Evolutionary conservation across 345 rosid species (phyloP), one percentile per base, ranked within the genome.

Genomic region (Sonneratia caseolaris): DNA sequence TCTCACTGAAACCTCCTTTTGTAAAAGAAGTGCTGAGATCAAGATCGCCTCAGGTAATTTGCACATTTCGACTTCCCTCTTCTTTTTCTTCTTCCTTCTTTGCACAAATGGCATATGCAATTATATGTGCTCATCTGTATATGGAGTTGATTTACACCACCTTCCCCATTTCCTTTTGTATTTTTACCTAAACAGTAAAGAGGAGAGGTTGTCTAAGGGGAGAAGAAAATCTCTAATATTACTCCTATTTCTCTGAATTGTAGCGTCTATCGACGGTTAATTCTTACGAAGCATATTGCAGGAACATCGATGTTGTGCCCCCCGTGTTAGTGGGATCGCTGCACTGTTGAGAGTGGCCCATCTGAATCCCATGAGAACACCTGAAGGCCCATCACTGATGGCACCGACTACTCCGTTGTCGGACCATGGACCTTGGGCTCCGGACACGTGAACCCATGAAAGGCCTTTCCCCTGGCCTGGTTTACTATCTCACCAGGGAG

Each of bases 381-480:
- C 71, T 68, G 80, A 10, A 79, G 86, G n/a, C 83, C 89, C 22
- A 85, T 93, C 66, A 75, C 70, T 22, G 97, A 93, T n/a, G 90
- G 91, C 0, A 80, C 83, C 0, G 87, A 76, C 4, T 84, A 86
- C 37, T 68, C 81, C 7, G 45, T 81, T 36, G 88, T 96, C 0
- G 84, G 74, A 69, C 92, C 97, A 0, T 83, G 80, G 82, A 84
- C 83, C 71, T 85, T 89, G 5, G 98, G 98, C 0, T 81, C 98
- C 0, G 97, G 98, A 24, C 94, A 93, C 59, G 92, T 93, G 0
- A 87, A 91, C 76, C 97, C 96, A 0, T 88, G 76, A 0, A 88
- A 78, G 70, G 98, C 98, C 83, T 93, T n/a, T 79, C 86, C 4
- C 97, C 98, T 0, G 98, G 98, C n/a, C 92, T 93, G 2, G 86